Evolutionary conservation across 371 early-diverging fungal species (phyloP), one percentile per base, ranked within the genome.

Genomic region (Nematocida homosporus): DNA sequence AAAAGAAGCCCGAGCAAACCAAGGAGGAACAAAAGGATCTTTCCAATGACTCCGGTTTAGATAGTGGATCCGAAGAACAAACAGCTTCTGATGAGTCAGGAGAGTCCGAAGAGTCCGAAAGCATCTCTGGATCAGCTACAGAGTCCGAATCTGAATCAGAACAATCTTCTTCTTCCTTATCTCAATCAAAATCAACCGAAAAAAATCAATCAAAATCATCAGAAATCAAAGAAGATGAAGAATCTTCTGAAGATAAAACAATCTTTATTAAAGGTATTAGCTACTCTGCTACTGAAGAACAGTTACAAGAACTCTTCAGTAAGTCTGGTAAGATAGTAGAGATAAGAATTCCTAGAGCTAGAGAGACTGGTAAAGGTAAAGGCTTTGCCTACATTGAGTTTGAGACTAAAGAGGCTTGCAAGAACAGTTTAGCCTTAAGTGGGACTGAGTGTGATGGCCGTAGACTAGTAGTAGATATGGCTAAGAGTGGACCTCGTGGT

Each of bases 381-480:
- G 85, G 85, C 10, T 84, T 82, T 75, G 80, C 67, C 35, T 84
- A 82, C 82, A 75, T 84, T 63, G 82, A 83, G 78, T 84, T 83
- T 63, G 54, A 67, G 30, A 75, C 69, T 29, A 65, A 80, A 60
- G 63, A 65, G 16, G 69, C 78, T 27, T 82, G 81, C 41, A 53
- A 77, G 41, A 78, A 79, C 55, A 69, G 63, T 37, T 51, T 81
- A 16, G 65, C 79, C 51, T 77, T 82, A 0, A 63, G 79, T 63
- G 78, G 65, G 13, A 82, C 79, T 50, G 77, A 67, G 23, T 61
- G 25, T 55, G 60, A 61, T 4, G 75, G 75, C 38, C 60, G 75
- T 54, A 44, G 4, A 2, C 27, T 72, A 5, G 63, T 72, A 23
- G 75, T 72, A 23, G 75, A 72, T 55, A 3, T 59, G 3, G 75